phyloP scores from a whole-genome alignment of 768 basidiomycete genomes.

The Pilatotrama ljubarskyi region DNA sequence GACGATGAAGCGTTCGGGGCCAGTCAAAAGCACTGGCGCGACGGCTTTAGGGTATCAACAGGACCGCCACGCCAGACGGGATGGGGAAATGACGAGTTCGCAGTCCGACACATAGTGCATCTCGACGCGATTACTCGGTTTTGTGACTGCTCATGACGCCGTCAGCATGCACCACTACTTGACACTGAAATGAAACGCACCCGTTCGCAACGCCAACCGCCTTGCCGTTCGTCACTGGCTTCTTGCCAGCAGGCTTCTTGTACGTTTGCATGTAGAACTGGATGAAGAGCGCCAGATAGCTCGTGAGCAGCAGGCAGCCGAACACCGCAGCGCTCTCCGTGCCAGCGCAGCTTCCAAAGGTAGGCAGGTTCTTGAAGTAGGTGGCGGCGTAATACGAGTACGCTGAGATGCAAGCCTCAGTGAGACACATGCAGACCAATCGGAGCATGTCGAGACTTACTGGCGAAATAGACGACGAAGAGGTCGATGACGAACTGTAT shows the following conservation, averaged over 20 bases:
- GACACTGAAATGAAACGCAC: conserved; percentile 29
- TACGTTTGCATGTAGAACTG: conserved; percentile 90
- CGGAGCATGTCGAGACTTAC: conserved; percentile 48
- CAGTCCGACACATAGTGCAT: neutral
- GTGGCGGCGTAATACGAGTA: conserved; percentile 80
- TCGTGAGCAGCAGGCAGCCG: conserved; percentile 85
- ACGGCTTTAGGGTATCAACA: conserved; percentile 26
- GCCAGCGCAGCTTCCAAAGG: conserved; percentile 81
- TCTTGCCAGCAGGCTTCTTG: conserved; percentile 56
- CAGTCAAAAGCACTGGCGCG: neutral
- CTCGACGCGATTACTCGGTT: conserved; percentile 31
- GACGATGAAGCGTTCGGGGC: conserved; percentile 9
- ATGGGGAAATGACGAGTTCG: conserved; percentile 4
- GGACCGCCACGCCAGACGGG: conserved; percentile 4
- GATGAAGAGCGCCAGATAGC: conserved; percentile 94
- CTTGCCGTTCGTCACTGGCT: conserved; percentile 42
- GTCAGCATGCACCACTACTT: neutral
- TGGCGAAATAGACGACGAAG: conserved; percentile 90
- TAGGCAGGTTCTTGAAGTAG: conserved; percentile 62
- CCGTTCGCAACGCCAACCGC: conserved; percentile 49
- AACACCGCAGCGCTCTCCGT: conserved; percentile 85
- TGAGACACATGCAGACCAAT: neutral
- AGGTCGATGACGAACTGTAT: conserved; percentile 94
- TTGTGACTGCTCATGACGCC: conserved; percentile 31
- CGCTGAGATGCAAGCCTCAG: conserved; percentile 37